Conservation (phyloP, 345 rosid species). For the Linum lewisii region DNA sequence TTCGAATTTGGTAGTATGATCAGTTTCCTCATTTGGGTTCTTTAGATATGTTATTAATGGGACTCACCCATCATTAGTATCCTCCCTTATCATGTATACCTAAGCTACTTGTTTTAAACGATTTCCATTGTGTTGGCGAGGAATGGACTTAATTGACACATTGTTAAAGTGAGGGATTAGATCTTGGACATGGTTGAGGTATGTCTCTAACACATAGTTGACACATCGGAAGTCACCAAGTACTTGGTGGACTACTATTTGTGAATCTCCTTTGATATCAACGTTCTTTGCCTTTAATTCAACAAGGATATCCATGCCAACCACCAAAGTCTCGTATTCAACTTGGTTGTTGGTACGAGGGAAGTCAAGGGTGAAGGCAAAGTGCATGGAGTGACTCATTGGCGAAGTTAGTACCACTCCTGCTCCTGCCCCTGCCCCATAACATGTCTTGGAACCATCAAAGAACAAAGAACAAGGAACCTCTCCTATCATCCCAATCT, state of each 20-base stretch:
- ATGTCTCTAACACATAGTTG: not conserved
- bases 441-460: not conserved
- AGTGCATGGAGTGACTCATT: not conserved
- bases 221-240: not conserved
- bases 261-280: not conserved
- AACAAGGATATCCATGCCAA: not conserved
- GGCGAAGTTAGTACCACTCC: not conserved
- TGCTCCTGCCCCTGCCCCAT: not conserved
- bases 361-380: not conserved
- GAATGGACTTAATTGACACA: too few species aligned
- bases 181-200: not conserved
- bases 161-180: too few species aligned
- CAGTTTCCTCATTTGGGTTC: too few species aligned
- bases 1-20: too few species aligned
- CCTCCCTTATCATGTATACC: too few species aligned
- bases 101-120: too few species aligned
- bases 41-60: too few species aligned
- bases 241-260: not conserved
- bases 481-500: not conserved
- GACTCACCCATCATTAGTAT: too few species aligned
- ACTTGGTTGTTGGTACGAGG: not conserved
- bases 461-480: not conserved
- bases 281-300: not conserved
- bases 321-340: not conserved
- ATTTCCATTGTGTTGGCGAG: too few species aligned